phyloP scores from a whole-genome alignment of 345 rosid species.

The Rhodamnia rubescens region DNA sequence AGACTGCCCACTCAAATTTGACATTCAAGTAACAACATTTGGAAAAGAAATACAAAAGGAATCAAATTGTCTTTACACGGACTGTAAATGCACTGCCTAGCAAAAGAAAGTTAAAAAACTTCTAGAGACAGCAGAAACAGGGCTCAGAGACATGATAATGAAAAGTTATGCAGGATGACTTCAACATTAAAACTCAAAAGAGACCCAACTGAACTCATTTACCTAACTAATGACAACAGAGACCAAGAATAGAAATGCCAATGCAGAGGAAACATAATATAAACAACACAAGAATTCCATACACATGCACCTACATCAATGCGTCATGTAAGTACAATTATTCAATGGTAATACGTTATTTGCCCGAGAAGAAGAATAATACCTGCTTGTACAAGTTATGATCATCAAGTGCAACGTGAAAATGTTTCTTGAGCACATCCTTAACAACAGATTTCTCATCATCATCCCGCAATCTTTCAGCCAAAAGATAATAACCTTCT shows the following conservation, averaged over 20 bases:
- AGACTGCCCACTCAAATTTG: not conserved
- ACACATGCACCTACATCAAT: not conserved
- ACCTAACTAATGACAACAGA: not conserved
- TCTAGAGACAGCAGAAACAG: not conserved
- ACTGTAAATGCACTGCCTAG: not conserved
- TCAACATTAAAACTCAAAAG: not conserved
- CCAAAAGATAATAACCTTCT: constrained; percentile 88
- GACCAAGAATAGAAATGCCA: not conserved
- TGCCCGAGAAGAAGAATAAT: not conserved
- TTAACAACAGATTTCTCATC: constrained; percentile 69
- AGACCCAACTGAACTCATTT: not conserved
- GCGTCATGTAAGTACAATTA: not conserved
- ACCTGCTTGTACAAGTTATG: constrained; percentile 66
- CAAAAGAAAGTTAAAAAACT: not conserved
- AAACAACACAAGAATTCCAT: not conserved
- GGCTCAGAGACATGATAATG: not conserved
- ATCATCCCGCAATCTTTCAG: constrained; percentile 87
- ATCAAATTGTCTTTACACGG: not conserved
- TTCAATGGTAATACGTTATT: not conserved
- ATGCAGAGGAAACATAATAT: not conserved
- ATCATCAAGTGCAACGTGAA: constrained; percentile 45
- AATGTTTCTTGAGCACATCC: constrained; percentile 62
- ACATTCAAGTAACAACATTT: not conserved
- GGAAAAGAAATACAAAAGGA: not conserved
- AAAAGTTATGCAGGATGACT: not conserved